Evolutionary conservation across 2,329 filamentous ascomycete species (phyloP).

Genomic region (Hirsutella thompsonii): DNA sequence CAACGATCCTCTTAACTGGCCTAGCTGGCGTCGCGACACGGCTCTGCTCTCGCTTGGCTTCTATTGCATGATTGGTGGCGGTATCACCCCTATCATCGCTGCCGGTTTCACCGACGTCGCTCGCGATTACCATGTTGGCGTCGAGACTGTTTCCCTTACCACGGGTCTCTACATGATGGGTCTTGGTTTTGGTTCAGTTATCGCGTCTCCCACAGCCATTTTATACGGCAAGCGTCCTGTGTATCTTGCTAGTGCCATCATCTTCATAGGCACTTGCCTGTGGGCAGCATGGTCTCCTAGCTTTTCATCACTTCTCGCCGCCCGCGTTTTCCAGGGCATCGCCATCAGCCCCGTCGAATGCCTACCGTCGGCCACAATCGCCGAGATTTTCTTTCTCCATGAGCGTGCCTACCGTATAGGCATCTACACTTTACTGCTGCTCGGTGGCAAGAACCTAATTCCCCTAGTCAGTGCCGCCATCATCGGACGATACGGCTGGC

Average conservation of each 20-base stretch:
- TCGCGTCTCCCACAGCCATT: constrained; percentile 85
- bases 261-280: constrained; percentile 65
- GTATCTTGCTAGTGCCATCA: constrained; percentile 62
- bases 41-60: constrained; percentile 75
- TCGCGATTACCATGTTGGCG: constrained; percentile 46
- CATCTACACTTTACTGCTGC: constrained; percentile 78
- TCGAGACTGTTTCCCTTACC: constrained; percentile 68
- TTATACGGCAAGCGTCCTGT: constrained; percentile 83
- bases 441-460: constrained; percentile 84
- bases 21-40: constrained; percentile 63
- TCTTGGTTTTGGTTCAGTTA: constrained; percentile 68
- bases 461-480: constrained; percentile 78
- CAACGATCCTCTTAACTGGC: constrained; percentile 93
- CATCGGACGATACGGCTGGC: constrained; percentile 67
- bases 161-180: constrained; percentile 94
- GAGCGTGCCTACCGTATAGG: constrained; percentile 87
- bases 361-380: constrained; percentile 83
- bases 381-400: constrained; percentile 92
- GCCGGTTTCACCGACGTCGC: constrained; percentile 82
- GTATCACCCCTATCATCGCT: constrained; percentile 81
- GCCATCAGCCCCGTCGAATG: constrained; percentile 86
- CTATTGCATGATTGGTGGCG: constrained; percentile 87
- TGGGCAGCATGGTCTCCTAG: constrained; percentile 82
- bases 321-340: constrained; percentile 76
- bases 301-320: constrained; percentile 67